Evolutionary conservation across 805 yeast species (phyloP).

Genomic region (Candida easanensis): DNA sequence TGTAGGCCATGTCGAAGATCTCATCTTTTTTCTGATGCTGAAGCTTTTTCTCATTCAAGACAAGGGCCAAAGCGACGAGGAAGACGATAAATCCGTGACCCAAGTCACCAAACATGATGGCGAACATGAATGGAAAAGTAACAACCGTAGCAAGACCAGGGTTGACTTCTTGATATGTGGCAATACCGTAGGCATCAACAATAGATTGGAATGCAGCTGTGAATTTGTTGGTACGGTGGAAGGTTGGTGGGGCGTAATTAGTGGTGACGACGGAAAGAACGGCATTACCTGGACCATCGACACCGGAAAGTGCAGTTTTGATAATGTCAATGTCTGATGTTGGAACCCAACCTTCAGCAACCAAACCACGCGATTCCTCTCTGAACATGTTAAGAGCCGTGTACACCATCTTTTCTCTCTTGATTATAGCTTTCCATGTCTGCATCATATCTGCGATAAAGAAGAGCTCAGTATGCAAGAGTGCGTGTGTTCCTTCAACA

Average conservation of each 20-base stretch:
- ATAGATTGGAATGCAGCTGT: conserved; percentile 90
- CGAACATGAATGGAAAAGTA: conserved; percentile 98
- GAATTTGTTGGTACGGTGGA: conserved; percentile 87
- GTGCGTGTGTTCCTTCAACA: conserved; percentile 58
- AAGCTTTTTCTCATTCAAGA: conserved; percentile 70
- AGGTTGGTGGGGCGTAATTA: conserved; percentile 87
- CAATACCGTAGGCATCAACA: conserved; percentile 93
- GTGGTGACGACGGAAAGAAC: conserved; percentile 59
- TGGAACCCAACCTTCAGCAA: conserved; percentile 98
- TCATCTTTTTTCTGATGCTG: conserved; percentile 79
- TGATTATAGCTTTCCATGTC: conserved; percentile 66
- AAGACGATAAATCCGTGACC: conserved; percentile 91
- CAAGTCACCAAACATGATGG: conserved; percentile 97
- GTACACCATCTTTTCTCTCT: conserved; percentile 82
- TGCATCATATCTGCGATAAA: conserved; percentile 74
- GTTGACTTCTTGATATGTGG: conserved; percentile 90
- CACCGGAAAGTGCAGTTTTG: conserved; percentile 61
- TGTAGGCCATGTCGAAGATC: conserved; percentile 92
- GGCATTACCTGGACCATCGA: conserved; percentile 31
- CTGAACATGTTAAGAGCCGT: conserved; percentile 77
- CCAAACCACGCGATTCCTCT: conserved; percentile 79
- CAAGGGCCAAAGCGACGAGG: conserved; percentile 67
- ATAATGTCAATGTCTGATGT: conserved; percentile 67
- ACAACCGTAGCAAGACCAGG: conserved; percentile 94
- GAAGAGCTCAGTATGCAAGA: conserved; percentile 73